phyloP scores from a whole-genome alignment of 1,139 yeast genomes.

The Blastobotrys apis region DNA sequence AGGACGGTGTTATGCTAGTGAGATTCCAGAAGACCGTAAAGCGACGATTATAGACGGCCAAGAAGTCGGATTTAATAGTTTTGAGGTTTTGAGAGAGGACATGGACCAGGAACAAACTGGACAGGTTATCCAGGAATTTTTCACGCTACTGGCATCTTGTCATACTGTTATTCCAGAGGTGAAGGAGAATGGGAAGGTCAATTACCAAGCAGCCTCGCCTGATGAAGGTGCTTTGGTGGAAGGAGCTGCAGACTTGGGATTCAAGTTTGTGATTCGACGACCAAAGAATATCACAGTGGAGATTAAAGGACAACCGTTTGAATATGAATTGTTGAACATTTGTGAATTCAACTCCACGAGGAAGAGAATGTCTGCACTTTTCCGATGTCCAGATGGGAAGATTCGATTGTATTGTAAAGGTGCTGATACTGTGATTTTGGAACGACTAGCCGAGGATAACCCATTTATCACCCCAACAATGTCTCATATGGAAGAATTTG shows the following conservation, averaged over 20 bases:
- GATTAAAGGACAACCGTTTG: constrained; percentile 44
- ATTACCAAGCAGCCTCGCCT: constrained; percentile 98
- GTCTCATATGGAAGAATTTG: constrained; percentile 91
- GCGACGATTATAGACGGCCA: constrained; percentile 71
- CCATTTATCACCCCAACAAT: constrained; percentile 79
- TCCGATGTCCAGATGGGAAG: constrained; percentile 90
- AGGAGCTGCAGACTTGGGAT: constrained; percentile 90
- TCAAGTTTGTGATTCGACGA: constrained; percentile 74
- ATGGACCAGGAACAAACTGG: constrained; percentile 47
- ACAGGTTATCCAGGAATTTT: constrained; percentile 71
- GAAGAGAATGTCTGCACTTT: constrained; percentile 95
- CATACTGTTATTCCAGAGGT: constrained; percentile 97
- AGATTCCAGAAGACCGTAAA: constrained; percentile 85
- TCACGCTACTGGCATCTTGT: constrained; percentile 83
- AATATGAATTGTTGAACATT: constrained; percentile 77
- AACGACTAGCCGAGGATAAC: constrained; percentile 69
- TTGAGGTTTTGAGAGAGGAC: constrained; percentile 57
- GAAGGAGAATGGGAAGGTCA: constrained; percentile 50
- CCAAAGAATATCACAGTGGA: constrained; percentile 78
- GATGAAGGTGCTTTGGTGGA: constrained; percentile 98
- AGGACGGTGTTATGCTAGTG: constrained; percentile 82
- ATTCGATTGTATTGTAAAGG: constrained; percentile 92
- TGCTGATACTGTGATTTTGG: constrained; percentile 94
- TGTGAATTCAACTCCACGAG: constrained; percentile 97
- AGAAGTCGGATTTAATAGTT: constrained; percentile 76